Base-by-base conservation (phyloP, 2,329 filamentous ascomycete species). In the Cladobotryum protrusum region DNA sequence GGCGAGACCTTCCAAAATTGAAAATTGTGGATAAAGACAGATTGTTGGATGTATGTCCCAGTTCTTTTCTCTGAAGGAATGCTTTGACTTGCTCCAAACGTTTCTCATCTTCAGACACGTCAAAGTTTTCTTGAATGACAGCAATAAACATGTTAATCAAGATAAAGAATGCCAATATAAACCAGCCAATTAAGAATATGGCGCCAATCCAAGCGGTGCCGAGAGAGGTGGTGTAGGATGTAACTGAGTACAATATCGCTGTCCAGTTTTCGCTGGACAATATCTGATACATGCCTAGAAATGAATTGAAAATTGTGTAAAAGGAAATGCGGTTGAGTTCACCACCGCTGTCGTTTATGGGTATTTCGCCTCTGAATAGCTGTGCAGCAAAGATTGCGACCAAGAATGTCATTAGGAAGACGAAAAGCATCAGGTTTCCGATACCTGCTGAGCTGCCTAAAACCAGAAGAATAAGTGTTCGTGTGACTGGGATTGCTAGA, bases 71-170 rank as follows among this genome's bases (percentile, higher is more conserved):
- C 63, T 95, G 89, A 41, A 99, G 73, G 60, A 97, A 99, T 1
- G 92, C 89, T 62, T 91, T 92, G 53, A 99, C 91, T 69, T 99
- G 95, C 65, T 97, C 89, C 54, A 97, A 72, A 17, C 95, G 89
- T 70, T 99, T 99, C 67, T 97, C 91, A 64, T 99, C 95, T 66
- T 99, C 93, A 3, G 91, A 95, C 20, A 99, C 90, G 69, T 99
- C 93, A 65, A 99, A 99, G 63, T 96, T 99, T 65, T 99, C 93
- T 67, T 99, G 93, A 57, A 99, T 99, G 71, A 99, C 93, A 76
- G 93, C 93, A 87, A 99, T 97, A 75, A 99, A 99, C 93, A 99
- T 99, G 64, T 97, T 99, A 72, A 99, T 73, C 54, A 97, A 81
- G 70, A 99, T 95, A 65, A 97, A 92, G 67, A 95, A 96, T 5